Percentiles rank a stretch among this genome's conserved stretches.
Conservation (phyloP, 192 early-diverging fungal species). For the Lunasporangiospora selenospora region DNA sequence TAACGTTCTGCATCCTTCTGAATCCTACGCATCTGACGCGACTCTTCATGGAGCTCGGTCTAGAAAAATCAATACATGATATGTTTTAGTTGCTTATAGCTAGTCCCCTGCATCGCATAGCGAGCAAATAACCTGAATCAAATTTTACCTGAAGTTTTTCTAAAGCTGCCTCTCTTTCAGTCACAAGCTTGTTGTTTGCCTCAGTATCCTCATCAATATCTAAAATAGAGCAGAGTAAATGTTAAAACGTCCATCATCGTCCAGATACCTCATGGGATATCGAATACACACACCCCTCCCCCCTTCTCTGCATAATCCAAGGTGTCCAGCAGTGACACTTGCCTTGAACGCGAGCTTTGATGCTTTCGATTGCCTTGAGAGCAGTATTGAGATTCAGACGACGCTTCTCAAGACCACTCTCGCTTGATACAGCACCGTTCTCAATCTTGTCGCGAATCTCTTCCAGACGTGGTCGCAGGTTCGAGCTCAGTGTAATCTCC, state of each 20-base stretch:
- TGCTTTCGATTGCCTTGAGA: slow-evolving; percentile 36
- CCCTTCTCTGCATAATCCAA: too few species aligned
- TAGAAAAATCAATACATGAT: slow-evolving; percentile 10
- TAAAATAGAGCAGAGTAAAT: slow-evolving; percentile 10
- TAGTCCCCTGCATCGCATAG: too few species aligned
- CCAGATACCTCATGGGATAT: too few species aligned
- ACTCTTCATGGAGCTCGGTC: slow-evolving; percentile 56
- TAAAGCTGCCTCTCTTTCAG: slow-evolving; percentile 30
- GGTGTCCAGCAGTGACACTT: too few species aligned
- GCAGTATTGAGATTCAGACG: slow-evolving; percentile 17
- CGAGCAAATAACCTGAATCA: slow-evolving; percentile 5
- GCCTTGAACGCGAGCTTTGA: slow-evolving; percentile 48
- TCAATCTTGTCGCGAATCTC: slow-evolving; percentile 73
- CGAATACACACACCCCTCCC: too few species aligned
- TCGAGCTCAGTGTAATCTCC: slow-evolving; percentile 74
- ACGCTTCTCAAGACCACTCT: slow-evolving; percentile 51
- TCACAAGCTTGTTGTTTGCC: slow-evolving; percentile 4
- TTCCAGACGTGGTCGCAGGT: slow-evolving; percentile 70
- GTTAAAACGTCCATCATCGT: neutral
- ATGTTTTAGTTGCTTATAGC: neutral
- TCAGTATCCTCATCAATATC: slow-evolving; percentile 50
- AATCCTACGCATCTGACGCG: slow-evolving; percentile 55
- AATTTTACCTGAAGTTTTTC: slow-evolving; percentile 37
- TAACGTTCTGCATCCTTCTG: slow-evolving; percentile 79
- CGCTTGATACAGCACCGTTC: slow-evolving; percentile 47